Evolutionary conservation across 108 stramenopile species (phyloP).

Genomic region (Cyclotella atomus): DNA sequence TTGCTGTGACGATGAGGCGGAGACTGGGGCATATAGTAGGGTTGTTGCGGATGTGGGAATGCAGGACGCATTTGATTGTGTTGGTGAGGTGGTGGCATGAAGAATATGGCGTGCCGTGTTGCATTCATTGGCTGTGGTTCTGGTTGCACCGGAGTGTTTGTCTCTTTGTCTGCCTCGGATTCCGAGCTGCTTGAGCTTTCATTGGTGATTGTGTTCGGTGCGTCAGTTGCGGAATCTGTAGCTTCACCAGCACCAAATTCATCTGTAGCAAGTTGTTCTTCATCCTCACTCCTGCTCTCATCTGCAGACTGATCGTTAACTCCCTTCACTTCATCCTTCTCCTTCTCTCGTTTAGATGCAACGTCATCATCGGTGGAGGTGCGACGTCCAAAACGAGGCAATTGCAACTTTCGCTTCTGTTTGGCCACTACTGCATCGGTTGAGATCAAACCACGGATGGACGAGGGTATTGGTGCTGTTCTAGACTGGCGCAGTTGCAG

Average conservation of each 20-base stretch:
- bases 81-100: conserved; percentile 17
- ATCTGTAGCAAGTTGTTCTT: background rate
- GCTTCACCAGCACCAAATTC: background rate
- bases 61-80: conserved; percentile 23
- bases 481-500: background rate
- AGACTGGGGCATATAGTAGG: conserved; percentile 2
- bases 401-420: background rate
- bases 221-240: too few relatives aligned
- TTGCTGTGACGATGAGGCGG: conserved; percentile 4
- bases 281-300: background rate
- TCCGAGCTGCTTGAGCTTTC: background rate
- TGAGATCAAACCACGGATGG: background rate
- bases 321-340: background rate
- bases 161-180: background rate
- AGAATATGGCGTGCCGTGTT: conserved; percentile 21
- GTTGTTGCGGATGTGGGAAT: background rate
- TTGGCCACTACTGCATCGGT: background rate
- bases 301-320: background rate
- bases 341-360: background rate
- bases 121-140: conserved; percentile 2
- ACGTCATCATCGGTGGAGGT: background rate
- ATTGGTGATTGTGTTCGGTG: background rate
- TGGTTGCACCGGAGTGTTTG: background rate
- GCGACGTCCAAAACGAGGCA: background rate
- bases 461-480: background rate